Evolutionary conservation across 1,139 yeast species (phyloP), one percentile per base, ranked within the genome.

Genomic region (Saccharomyces hybrid): DNA sequence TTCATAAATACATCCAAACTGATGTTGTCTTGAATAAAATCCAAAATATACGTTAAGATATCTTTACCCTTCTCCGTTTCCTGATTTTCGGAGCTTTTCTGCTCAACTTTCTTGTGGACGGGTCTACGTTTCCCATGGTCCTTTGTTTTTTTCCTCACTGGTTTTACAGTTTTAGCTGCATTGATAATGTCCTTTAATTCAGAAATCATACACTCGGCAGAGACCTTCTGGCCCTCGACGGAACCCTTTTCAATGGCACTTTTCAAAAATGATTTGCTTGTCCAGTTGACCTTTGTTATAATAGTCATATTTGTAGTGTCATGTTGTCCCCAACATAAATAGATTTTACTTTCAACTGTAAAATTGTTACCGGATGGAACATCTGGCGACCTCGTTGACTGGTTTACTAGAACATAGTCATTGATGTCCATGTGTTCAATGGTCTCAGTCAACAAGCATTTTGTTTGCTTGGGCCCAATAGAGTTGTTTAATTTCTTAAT

Each of bases 381-480:
- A 72, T 93, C 98, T 0, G 98, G 99, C 0, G 96, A 87, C 26
- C 77, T 77, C 0, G 96, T 87, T 0, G 78, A 69, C 62, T 87
- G 91, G 44, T 81, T 78, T 2, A 88, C 84, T 42, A 79, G 73
- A 47, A 86, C 78, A 57, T 72, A 75, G 32, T 77, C 73, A 11
- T 83, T 79, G 50, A 83, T 71, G 65, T 88, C 88, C 71, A 77
- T 81, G 49, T 78, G 77, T 57, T 85, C 83, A 50, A 88, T 72
- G 5, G 79, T 77, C 63, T 95, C 99, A 1, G 83, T 82, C 54
- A 89, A 82, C 14, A 78, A 67, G 73, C 99, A 95, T 62, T 80
- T 81, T 2, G 99, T 91, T 67, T 91, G 96, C 66, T 91, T 93
- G 4, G 99, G 99, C 0, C 99, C 99, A 55, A 95, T 82, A 0